Percentiles rank a stretch among this genome's conserved stretches.
Conservation (phyloP, 129 eudicot species). For the Artemisia annua region DNA sequence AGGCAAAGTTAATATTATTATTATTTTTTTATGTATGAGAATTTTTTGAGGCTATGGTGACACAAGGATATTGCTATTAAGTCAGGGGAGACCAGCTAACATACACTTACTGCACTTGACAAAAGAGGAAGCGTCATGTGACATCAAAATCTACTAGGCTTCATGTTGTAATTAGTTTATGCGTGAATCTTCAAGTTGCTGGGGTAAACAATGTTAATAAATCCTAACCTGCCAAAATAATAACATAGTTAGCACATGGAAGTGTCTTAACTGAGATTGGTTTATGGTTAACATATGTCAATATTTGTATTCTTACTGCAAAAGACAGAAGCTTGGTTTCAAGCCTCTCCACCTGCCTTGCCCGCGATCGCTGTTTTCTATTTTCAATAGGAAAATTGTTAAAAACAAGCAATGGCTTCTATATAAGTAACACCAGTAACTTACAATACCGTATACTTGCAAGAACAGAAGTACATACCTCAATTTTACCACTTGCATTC, state of each 20-base stretch:
- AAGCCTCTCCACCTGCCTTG: neutral
- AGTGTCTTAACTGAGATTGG: neutral
- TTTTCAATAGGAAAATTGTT: neutral
- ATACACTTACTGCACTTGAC: neutral
- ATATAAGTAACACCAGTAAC: neutral
- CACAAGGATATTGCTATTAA: neutral
- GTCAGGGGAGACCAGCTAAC: neutral
- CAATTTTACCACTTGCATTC: constrained; percentile 12
- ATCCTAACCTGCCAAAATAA: neutral
- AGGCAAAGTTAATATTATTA: neutral
- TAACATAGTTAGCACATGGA: neutral
- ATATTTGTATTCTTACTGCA: neutral
- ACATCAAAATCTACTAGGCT: neutral
- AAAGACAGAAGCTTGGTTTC: neutral
- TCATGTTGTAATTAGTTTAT: neutral
- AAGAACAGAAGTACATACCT: neutral
- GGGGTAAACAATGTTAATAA: neutral
- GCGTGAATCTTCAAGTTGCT: neutral
- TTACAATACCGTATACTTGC: neutral
- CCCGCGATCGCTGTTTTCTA: neutral
- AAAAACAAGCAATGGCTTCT: neutral
- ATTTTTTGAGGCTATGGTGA: neutral
- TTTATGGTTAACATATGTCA: neutral
- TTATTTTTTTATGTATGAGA: neutral
- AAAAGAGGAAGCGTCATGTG: neutral